Base-by-base conservation (phyloP, 2,329 filamentous ascomycete genomes). In the Thelonectria discophora region DNA sequence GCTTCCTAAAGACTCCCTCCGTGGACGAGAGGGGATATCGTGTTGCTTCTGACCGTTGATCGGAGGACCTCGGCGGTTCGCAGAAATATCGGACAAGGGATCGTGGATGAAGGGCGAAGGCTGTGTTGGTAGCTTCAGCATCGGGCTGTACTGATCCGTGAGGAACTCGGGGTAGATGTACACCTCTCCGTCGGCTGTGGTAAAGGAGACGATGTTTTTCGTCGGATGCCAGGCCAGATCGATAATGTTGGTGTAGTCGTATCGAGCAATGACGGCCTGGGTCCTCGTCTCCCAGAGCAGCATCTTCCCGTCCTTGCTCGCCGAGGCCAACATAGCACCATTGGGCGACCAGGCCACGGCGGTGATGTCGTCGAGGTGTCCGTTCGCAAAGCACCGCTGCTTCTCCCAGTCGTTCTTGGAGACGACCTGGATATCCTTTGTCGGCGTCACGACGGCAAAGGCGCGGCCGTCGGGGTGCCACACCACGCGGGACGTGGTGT, bases 381-480 rank as follows among this genome's bases (percentile, higher is more conserved):
- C 93, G 30, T 89, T 88, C 13, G 88, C 80, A 74, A 99, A 99
- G 0, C 82, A 79, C 62, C 90, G 86, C 75, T 98, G 93, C 68
- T 90, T 90, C 74, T 93, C 91, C 91, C 94, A 97, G 74, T 97
- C 93, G 54, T 87, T 88, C 64, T 89, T 88, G n/a, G 94, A 97
- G 58, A 97, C 86, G 40, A 97, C 86, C 72, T 96, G 90, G 27
- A 97, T 88, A 74, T 97, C 90, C 78, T 90, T 86, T 20, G 90
- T 93, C 0, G 90, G 86, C 18, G 94, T 97, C 0, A 93, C 88
- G 18, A 91, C 89, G 1, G 92, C 94, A 77, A 99, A 97, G 3
- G 94, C 92, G 67, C 92, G 87, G 18, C 95, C 94, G 74, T 98
- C 94, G 0, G 96, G 96, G 78, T 98, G 95, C 95, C 95, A 99